Evolutionary conservation across 2,329 filamentous ascomycete genomes (phyloP).

Genomic region (Fusarium nanum): DNA sequence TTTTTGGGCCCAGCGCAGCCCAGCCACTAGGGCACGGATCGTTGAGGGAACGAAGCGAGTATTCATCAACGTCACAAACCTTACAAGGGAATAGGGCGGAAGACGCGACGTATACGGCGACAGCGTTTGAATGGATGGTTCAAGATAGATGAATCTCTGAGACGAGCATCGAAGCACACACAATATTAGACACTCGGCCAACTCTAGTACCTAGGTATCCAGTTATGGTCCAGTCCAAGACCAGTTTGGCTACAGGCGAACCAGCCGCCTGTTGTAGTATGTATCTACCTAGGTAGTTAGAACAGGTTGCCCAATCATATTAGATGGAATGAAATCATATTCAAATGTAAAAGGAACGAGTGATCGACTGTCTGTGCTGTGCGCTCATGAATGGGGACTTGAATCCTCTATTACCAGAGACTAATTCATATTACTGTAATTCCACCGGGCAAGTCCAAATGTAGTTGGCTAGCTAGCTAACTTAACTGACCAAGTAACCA

Average conservation of each 20-base stretch:
- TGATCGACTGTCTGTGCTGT: slow-evolving; percentile 11
- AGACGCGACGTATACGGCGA: slow-evolving; percentile 36
- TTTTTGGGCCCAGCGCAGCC: background rate
- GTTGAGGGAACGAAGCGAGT: slow-evolving; percentile 12
- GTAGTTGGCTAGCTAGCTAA: background rate
- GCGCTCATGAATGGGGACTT: background rate
- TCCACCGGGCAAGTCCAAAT: background rate
- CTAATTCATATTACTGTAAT: background rate
- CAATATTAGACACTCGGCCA: slow-evolving; percentile 27
- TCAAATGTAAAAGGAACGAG: slow-evolving; percentile 3
- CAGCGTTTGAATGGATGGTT: slow-evolving; percentile 31
- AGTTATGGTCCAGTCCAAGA: slow-evolving; percentile 10
- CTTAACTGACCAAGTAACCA: background rate
- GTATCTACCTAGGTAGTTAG: background rate
- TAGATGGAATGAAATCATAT: slow-evolving; percentile 3
- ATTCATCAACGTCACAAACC: slow-evolving; percentile 26
- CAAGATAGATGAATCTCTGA: background rate
- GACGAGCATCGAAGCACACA: slow-evolving; percentile 18
- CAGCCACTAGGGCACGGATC: slow-evolving; percentile 21
- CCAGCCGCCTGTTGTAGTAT: slow-evolving; percentile 28
- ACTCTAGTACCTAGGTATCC: background rate
- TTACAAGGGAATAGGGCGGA: slow-evolving; percentile 7
- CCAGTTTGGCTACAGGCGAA: slow-evolving; percentile 23
- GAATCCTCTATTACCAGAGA: background rate
- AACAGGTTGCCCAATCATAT: background rate